phyloP scores from a whole-genome alignment of 2,329 filamentous ascomycete species.

The Fusarium sp. region DNA sequence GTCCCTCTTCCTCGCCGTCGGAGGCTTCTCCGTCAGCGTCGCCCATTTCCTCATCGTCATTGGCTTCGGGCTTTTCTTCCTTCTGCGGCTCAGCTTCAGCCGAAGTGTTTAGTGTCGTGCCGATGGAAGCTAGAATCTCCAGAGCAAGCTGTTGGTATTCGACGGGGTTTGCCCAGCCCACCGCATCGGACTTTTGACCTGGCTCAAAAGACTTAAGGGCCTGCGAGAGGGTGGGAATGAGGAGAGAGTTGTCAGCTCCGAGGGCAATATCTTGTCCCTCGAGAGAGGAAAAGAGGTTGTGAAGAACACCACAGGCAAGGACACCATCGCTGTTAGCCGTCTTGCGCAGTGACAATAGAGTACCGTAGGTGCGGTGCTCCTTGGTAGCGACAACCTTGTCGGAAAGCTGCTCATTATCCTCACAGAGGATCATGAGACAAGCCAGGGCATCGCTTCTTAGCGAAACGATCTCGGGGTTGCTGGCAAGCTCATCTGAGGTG shows the following conservation, averaged over 20 bases:
- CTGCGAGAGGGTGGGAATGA: constrained; percentile 58
- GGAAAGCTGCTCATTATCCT: constrained; percentile 71
- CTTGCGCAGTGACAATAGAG: constrained; percentile 65
- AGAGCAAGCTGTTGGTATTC: constrained; percentile 70
- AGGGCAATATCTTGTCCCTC: constrained; percentile 45
- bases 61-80: constrained; percentile 58
- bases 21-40: constrained; percentile 57
- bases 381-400: constrained; percentile 68
- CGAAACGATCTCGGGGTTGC: constrained; percentile 59
- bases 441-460: constrained; percentile 66
- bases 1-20: constrained; percentile 55
- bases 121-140: constrained; percentile 76
- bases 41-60: constrained; percentile 59
- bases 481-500: constrained; percentile 60
- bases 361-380: constrained; percentile 63
- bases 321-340: constrained; percentile 66
- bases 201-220: constrained; percentile 50
- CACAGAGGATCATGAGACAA: constrained; percentile 71
- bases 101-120: constrained; percentile 69
- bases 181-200: constrained; percentile 51
- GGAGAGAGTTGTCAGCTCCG: constrained; percentile 54
- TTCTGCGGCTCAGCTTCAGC: constrained; percentile 57
- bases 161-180: constrained; percentile 58
- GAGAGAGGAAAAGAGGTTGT: constrained; percentile 71
- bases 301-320: constrained; percentile 72